phyloP scores from a whole-genome alignment of 768 basidiomycete species.

The Phanerochaete carnosa region DNA sequence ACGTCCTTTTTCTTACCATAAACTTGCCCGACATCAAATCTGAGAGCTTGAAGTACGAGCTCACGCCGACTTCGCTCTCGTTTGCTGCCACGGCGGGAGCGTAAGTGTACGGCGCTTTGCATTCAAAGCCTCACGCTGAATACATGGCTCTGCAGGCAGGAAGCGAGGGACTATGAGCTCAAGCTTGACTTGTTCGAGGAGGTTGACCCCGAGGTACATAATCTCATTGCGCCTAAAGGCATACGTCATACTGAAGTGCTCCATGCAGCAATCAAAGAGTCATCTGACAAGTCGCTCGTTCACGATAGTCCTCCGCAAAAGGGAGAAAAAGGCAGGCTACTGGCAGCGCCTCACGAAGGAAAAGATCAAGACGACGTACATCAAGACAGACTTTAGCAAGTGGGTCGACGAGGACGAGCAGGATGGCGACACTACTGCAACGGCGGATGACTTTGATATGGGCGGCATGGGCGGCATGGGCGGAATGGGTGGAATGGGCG shows the following conservation, averaged over 20 bases:
- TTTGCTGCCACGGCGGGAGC: conserved; percentile 65
- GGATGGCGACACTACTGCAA: conserved; percentile 49
- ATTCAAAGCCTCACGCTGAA: not conserved
- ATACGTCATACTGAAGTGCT: conserved; percentile 7
- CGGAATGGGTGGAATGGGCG: conserved; percentile 45
- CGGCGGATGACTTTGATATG: conserved; percentile 45
- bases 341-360: conserved; percentile 95
- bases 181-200: conserved; percentile 72
- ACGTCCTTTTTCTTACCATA: conserved; percentile 80
- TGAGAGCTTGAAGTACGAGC: conserved; percentile 52
- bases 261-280: conserved; percentile 51
- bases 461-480: conserved; percentile 46
- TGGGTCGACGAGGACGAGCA: conserved; percentile 99
- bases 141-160: conserved; percentile 7
- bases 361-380: conserved; percentile 71
- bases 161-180: conserved; percentile 70
- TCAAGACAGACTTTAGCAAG: conserved; percentile 94
- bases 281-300: conserved; percentile 67
- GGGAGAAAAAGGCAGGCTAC: conserved; percentile 68
- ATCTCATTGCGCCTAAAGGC: not conserved
- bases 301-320: conserved; percentile 73
- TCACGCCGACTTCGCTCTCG: conserved; percentile 54
- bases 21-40: conserved; percentile 75
- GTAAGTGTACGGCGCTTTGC: conserved; percentile 37
- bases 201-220: conserved; percentile 68